phyloP scores from a whole-genome alignment of 2,329 filamentous ascomycete genomes.

The Cryphonectria nitschkei region DNA sequence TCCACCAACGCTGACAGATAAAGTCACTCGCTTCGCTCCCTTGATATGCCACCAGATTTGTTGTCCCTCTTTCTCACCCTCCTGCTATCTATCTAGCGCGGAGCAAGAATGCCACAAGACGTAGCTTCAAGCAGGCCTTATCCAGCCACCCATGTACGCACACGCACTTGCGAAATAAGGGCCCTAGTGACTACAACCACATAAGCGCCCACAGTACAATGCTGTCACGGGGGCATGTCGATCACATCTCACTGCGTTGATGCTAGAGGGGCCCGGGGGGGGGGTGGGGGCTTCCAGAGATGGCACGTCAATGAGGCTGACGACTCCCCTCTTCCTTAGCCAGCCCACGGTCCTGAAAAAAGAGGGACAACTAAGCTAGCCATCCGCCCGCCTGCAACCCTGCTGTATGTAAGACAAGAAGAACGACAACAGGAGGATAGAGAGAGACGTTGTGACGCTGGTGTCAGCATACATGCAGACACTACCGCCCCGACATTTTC shows the following conservation, averaged over 20 bases:
- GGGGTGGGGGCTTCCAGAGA: constrained; percentile 6
- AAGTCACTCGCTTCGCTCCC: background rate
- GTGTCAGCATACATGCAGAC: background rate
- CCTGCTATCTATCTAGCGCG: background rate
- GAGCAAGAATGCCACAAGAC: background rate
- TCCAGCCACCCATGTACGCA: background rate
- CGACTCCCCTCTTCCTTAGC: background rate
- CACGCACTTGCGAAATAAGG: background rate
- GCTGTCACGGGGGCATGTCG: constrained; percentile 6
- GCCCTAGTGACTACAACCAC: background rate
- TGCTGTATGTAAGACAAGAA: background rate
- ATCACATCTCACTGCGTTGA: constrained; percentile 14
- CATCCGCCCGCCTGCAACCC: too few relatives aligned
- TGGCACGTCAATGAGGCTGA: background rate
- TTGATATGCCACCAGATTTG: background rate
- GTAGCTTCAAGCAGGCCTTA: background rate
- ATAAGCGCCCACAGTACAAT: constrained; percentile 12
- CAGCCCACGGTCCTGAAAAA: background rate
- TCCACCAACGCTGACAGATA: background rate
- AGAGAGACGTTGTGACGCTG: background rate
- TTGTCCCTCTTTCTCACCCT: too few relatives aligned
- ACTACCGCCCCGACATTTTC: background rate
- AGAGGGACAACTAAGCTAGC: background rate
- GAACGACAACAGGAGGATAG: background rate
- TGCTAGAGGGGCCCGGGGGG: background rate